Base-by-base conservation (phyloP, 176 grass and related monocot species). In the Hyparrhenia diplandra region DNA sequence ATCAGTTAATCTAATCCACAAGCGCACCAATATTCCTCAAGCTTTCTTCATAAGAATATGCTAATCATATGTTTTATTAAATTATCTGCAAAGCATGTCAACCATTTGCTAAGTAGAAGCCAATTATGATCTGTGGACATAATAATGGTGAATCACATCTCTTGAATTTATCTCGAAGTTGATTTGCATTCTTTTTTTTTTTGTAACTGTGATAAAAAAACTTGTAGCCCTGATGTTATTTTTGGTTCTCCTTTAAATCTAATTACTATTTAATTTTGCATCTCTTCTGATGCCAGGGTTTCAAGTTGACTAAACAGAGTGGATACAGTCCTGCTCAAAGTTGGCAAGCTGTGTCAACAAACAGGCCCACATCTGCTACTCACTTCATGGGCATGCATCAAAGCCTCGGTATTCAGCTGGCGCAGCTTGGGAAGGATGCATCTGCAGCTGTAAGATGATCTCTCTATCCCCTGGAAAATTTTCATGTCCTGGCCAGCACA, bases 381-480 rank as follows among this genome's bases (percentile, higher is more conserved):
- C 76, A 88, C 45, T 86, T 97, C 72, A 88, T 94, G 94, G 86
- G 85, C 57, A 91, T 90, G 87, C 87, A 90, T 69, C 87, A 92
- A 90, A 86, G 89, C 80, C 84, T 97, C 4, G 85, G 87, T 62
- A 85, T 92, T 82, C 86, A 97, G 85, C 87, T 94, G 23, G 87
- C 91, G 1, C 89, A 94, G 82, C 87, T 91, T 80, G 82, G 91
- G 31, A 90, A 90, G 78, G 84, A 93, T 71, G 89, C 91, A 24
- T 92, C 85, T 82, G 90, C 90, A 82, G 87, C 87, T 34, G 88
- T 88, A 91, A 72, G 69, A 82, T 80, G 35, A 57, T 29, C 63
- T 86, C 27, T 67, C 70, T 71, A 35, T 55, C 24, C 35, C 62
- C 64, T 0, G 55, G 13, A 27, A 71, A 25, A 63, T 81, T 79